Evolutionary conservation across 352 stramenopile genomes (phyloP), one percentile per base, ranked within the genome.

Genomic region (Globisporangium nodosum): DNA sequence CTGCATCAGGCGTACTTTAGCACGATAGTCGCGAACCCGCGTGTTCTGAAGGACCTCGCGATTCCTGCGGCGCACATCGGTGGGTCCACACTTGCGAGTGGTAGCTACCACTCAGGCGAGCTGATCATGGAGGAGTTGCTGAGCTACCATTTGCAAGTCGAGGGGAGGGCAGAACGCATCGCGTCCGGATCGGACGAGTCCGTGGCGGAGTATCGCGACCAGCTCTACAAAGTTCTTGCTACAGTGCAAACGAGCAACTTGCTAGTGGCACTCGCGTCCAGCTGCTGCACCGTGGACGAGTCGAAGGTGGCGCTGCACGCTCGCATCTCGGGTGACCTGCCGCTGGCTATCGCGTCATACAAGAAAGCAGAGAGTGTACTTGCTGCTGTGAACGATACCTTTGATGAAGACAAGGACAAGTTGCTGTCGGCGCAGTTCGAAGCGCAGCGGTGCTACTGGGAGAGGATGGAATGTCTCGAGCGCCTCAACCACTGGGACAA

Each of bases 221-320:
- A 91, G 37, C 66, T 94, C 6, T 76, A 92, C 61, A 90, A 91
- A 49, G 54, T 94, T 33, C 49, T 94, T 43, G 68, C 76, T 30
- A 76, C 75, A 16, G 70, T 81, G 11, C 70, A 91, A 48, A 88
- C 89, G 52, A 76, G 67, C 15, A 85, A 89, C 35, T 76, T 90
- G 31, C 30, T 90, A 11, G 70, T 82, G 24, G 77, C 80, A 12
- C 69, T 91, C 0, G 71, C 78, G 3, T 75, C 79, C 8, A 65
- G 63, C 47, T 81, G 66, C 53, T 87, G 75, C 56, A 81, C 71
- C 30, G 70, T 70, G 1, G 62, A 83, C 1, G 77, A 91, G 39
- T 81, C 73, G 0, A 87, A 78, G 33, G 27, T 72, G 52, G 81
- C 84, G 35, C 64, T 94, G 2, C 64, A 89, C 61, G 76, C 80